Evolutionary conservation across 148 eudicot genomes (phyloP), one percentile per base, ranked within the genome.

Genomic region (Camellia granthamiana): DNA sequence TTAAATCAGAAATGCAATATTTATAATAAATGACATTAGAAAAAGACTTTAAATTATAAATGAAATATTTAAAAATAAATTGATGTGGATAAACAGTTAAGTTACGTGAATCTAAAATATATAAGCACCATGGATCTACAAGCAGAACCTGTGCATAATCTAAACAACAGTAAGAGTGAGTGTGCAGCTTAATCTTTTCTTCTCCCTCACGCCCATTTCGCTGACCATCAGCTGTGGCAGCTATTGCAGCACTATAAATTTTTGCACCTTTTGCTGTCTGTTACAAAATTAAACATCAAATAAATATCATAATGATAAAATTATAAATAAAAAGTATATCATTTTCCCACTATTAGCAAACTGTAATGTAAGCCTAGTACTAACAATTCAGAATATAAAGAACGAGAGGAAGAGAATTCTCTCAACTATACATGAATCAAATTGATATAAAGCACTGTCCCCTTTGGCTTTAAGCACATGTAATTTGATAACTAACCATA

Each of bases 141-240:
- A 82, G 46, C 71, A 81, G 81, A 76, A 96, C 98, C 99, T 97
- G 99, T 61, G 98, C 92, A 88, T 97, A 94, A 84, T 97, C 99
- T 77, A 97, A 85, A 77, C 99, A 97, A 77, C 99, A 97, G 72
- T 92, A 97, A 51, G 98, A 94, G 69, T 97, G 99, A 71, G 98
- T 96, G 82, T 94, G 99, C 88, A 94, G 77, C 88, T 96, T 96
- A 56, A 88, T 84, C 82, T 96, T 96, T 5, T 94, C 95, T n/a
- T 96, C 99, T 38, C 98, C 98, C 72, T 94, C 95, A 85, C 90
- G 91, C 65, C 89, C 89, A 66, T 46, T 77, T 41, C 74, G 84
- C 38, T 79, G 89, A 77, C 83, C 81, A 63, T 92, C 97, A 78
- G 84, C 90, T 44, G 93, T 88, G n/a, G 98, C 99, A 74, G 98